phyloP scores from a whole-genome alignment of 768 basidiomycete genomes.

The Gloeostereum incarnatum region DNA sequence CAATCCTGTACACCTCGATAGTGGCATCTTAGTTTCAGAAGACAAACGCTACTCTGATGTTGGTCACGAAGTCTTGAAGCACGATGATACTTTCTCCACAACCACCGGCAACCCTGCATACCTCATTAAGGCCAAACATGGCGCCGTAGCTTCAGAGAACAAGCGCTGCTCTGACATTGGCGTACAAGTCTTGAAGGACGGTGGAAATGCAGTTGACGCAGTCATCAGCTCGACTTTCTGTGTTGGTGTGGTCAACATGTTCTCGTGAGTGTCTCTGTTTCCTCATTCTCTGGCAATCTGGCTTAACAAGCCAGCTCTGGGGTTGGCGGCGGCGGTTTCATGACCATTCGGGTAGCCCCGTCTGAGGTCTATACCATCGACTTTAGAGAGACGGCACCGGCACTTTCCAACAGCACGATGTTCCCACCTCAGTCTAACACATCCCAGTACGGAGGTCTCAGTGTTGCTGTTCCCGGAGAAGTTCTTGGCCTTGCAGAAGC shows the following conservation, averaged over 20 bases:
- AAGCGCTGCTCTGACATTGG: slow-evolving; percentile 81
- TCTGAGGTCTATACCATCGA: slow-evolving; percentile 72
- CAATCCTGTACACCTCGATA: too few species aligned
- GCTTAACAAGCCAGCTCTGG: slow-evolving; percentile 44
- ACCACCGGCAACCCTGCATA: slow-evolving; percentile 55
- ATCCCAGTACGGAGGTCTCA: slow-evolving; percentile 66
- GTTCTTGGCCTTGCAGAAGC: slow-evolving; percentile 80
- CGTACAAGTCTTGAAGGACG: slow-evolving; percentile 62
- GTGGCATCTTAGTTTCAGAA: too few species aligned
- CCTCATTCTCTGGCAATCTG: slow-evolving; percentile 1
- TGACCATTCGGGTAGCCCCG: slow-evolving; percentile 73
- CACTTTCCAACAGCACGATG: slow-evolving; percentile 68
- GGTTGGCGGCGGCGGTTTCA: slow-evolving; percentile 84
- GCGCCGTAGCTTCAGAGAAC: slow-evolving; percentile 89
- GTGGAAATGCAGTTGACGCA: slow-evolving; percentile 90
- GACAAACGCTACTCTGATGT: too few species aligned
- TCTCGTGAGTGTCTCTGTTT: slow-evolving; percentile 54
- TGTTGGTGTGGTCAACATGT: slow-evolving; percentile 80
- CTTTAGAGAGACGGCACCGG: slow-evolving; percentile 84
- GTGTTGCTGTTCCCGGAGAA: slow-evolving; percentile 91
- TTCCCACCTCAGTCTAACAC: slow-evolving; percentile 44
- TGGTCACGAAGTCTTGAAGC: too few species aligned
- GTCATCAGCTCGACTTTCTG: slow-evolving; percentile 76
- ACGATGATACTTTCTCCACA: too few species aligned
- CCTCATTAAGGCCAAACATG: slow-evolving; percentile 54